A percentile compares a stretch with the other conserved stretches of the same genome.
Evolutionary conservation across 495 filamentous ascomycete genomes (phyloP).

Genomic region (Sporormia fimetaria): DNA sequence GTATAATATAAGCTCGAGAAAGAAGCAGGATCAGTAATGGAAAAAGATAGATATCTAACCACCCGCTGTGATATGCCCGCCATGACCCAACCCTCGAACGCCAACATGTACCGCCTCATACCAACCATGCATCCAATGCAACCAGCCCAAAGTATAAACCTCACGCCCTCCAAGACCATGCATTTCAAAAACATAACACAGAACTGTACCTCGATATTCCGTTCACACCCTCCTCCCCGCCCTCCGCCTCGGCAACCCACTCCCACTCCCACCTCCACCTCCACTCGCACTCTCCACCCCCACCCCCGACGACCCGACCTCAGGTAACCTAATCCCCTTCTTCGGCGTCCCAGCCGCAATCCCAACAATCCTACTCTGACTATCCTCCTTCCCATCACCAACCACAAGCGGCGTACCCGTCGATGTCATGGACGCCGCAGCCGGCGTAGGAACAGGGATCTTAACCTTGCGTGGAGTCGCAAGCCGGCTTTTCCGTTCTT

Average conservation of each 20-base stretch:
- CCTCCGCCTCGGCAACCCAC: conserved; percentile 19
- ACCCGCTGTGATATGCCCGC: too few species aligned
- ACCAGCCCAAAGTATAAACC: background rate
- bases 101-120: too few species aligned
- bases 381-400: conserved; percentile 20
- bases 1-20: background rate
- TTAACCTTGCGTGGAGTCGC: conserved; percentile 20
- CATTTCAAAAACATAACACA: background rate
- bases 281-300: conserved; percentile 15
- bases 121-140: too few species aligned
- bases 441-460: conserved; percentile 5
- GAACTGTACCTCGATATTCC: background rate
- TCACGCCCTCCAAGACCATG: background rate
- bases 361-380: background rate
- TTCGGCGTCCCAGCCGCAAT: conserved; percentile 9
- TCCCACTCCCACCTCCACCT: too few species aligned
- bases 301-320: conserved; percentile 5
- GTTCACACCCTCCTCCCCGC: conserved; percentile 7
- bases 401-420: conserved; percentile 1
- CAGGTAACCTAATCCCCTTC: conserved; percentile 7
- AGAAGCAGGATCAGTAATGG: background rate
- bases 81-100: too few species aligned
- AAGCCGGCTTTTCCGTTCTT: conserved; percentile 21
- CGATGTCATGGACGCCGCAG: background rate
- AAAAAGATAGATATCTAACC: background rate